These are phyloP conservation scores for Pichiaceae sp. DNA, from an alignment of 1,139 yeast genomes.

Conservation along the genomic window DNA sequence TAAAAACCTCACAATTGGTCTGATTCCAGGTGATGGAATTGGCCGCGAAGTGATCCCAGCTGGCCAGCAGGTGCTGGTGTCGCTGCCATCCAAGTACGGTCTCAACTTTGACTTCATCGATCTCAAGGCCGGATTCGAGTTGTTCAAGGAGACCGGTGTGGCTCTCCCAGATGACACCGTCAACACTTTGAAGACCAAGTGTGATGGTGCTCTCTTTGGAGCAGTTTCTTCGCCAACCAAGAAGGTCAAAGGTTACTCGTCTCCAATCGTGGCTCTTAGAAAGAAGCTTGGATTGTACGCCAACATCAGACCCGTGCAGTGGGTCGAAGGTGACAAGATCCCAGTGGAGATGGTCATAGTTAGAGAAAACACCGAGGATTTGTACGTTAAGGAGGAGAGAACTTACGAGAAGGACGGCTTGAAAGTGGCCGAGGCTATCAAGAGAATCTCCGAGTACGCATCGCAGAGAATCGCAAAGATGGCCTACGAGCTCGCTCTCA, in stretches of 20 bases:
- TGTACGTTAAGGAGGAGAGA: constrained; percentile 88
- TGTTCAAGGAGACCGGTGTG: constrained; percentile 84
- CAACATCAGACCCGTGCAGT: constrained; percentile 94
- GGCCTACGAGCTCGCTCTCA: constrained; percentile 87
- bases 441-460: constrained; percentile 87
- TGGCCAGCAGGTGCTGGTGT: constrained; percentile 78
- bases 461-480: constrained; percentile 79
- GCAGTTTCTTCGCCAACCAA: constrained; percentile 93
- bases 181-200: constrained; percentile 62
- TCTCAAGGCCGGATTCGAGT: constrained; percentile 90
- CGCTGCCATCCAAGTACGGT: constrained; percentile 66
- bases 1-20: constrained; percentile 34
- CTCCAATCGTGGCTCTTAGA: constrained; percentile 96
- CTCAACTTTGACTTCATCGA: constrained; percentile 78
- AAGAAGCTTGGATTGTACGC: constrained; percentile 92
- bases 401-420: constrained; percentile 70
- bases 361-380: constrained; percentile 96
- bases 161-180: constrained; percentile 95
- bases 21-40: constrained; percentile 97
- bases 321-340: constrained; percentile 74
- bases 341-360: constrained; percentile 97
- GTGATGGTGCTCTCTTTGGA: constrained; percentile 97
- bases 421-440: constrained; percentile 93
- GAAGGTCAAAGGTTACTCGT: constrained; percentile 92
- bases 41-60: constrained; percentile 97